Conservation (phyloP, 78 protist genomes). For the Blattamonas nauphoetae region DNA sequence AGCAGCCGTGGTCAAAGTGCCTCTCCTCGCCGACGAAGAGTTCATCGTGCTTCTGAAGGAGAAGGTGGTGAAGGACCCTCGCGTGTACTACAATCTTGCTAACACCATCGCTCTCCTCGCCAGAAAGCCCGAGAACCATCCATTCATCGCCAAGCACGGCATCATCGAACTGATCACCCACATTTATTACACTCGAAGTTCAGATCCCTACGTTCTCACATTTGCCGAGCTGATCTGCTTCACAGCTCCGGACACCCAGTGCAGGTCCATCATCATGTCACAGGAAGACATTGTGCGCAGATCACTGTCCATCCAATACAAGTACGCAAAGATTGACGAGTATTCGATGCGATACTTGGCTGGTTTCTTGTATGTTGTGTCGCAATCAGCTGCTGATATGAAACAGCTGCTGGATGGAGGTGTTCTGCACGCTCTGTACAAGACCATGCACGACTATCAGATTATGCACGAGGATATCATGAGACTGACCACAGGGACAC, state of each 20-base stretch:
- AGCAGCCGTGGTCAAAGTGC: not conserved
- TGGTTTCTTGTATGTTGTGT: not conserved
- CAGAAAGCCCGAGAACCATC: not conserved
- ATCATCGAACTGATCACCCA: not conserved
- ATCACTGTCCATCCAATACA: not conserved
- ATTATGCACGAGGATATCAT: not conserved
- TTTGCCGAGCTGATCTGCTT: not conserved
- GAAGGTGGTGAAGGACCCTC: not conserved
- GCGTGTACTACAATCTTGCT: not conserved
- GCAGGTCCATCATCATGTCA: not conserved
- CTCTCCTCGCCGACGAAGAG: not conserved
- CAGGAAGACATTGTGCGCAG: not conserved
- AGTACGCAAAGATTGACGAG: not conserved
- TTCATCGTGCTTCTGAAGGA: not conserved
- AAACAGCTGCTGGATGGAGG: not conserved
- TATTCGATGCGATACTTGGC: not conserved
- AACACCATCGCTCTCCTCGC: not conserved
- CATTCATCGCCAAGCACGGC: not conserved
- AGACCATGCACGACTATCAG: not conserved
- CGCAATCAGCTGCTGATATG: not conserved
- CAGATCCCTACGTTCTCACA: not conserved
- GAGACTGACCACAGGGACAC: not conserved
- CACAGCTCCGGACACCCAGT: not conserved
- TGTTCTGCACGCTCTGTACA: not conserved
- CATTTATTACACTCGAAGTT: too few relatives aligned